Percentiles rank a stretch among this genome's conserved stretches.
These are phyloP conservation scores for Trifolium pratense DNA, from an alignment of 306 rosid species.

Conservation along the genomic window DNA sequence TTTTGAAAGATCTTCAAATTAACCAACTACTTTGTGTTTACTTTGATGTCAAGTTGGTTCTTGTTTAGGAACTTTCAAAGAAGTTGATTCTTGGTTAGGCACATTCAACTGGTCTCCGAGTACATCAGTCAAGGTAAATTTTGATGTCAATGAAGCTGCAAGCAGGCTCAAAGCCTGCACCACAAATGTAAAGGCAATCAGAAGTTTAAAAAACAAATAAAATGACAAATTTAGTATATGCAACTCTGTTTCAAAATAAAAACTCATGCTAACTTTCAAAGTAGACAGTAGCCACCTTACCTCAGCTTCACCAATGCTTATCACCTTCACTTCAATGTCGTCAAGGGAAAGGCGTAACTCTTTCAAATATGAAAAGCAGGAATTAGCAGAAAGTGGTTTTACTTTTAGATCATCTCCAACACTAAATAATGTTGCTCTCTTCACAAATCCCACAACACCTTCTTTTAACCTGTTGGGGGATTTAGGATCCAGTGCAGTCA, in stretches of 20 bases:
- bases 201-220: not conserved
- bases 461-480: slow-evolving; percentile 20
- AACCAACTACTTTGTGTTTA: too few species aligned
- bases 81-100: not conserved
- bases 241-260: too few species aligned
- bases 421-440: not conserved
- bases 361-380: not conserved
- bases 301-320: slow-evolving; percentile 30
- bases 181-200: not conserved
- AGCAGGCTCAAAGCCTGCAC: slow-evolving; percentile 38
- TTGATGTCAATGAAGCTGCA: slow-evolving; percentile 39
- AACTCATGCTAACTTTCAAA: too few species aligned
- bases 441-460: not conserved
- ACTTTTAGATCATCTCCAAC: not conserved
- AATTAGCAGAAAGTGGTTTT: not conserved
- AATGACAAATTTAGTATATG: too few species aligned
- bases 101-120: not conserved
- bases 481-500: slow-evolving; percentile 27
- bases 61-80: too few species aligned
- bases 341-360: slow-evolving; percentile 29
- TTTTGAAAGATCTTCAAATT: not conserved
- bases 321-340: slow-evolving; percentile 36
- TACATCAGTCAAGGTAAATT: not conserved
- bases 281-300: not conserved
- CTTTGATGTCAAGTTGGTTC: too few species aligned